A percentile compares a stretch with the other conserved stretches of the same genome.
Evolutionary conservation across 108 stramenopile species (phyloP).

Genomic region (Seminavis robusta): DNA sequence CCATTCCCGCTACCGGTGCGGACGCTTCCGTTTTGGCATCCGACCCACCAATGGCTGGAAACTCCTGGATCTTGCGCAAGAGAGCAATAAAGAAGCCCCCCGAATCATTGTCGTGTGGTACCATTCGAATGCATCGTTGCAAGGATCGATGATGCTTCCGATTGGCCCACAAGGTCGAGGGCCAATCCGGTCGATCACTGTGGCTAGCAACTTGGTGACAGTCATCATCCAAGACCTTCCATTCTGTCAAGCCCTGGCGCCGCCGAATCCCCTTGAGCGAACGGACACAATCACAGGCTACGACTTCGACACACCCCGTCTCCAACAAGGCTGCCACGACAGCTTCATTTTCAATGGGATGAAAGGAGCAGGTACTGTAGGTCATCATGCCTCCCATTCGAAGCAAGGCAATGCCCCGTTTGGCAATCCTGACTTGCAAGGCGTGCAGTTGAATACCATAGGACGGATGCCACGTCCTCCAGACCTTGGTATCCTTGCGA

Average conservation of each 20-base stretch:
- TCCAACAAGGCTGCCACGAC: conserved; percentile 89
- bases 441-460: conserved; percentile 72
- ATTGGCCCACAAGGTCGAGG: too few relatives aligned
- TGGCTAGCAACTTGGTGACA: too few relatives aligned
- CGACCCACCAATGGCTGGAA: too few relatives aligned
- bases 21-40: too few relatives aligned
- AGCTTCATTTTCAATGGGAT: conserved; percentile 98
- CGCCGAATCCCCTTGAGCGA: conserved; percentile 69
- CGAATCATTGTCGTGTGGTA: conserved; percentile 97
- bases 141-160: too few relatives aligned
- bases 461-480: conserved; percentile 70
- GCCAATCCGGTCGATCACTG: too few relatives aligned
- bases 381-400: conserved; percentile 88
- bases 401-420: conserved; percentile 70
- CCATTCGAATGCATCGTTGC: conserved; percentile 88
- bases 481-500: conserved; percentile 92
- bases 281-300: conserved; percentile 78
- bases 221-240: conserved; percentile 91
- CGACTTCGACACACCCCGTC: conserved; percentile 77
- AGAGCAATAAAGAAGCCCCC: conserved; percentile 98
- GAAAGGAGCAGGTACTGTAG: conserved; percentile 96
- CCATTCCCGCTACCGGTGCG: too few relatives aligned
- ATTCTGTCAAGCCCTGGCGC: conserved; percentile 81
- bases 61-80: conserved; percentile 87
- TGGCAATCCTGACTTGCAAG: conserved; percentile 82